These are phyloP conservation scores for Termitomyces sp. DNA, from an alignment of 768 basidiomycete genomes.

Conservation along the genomic window DNA sequence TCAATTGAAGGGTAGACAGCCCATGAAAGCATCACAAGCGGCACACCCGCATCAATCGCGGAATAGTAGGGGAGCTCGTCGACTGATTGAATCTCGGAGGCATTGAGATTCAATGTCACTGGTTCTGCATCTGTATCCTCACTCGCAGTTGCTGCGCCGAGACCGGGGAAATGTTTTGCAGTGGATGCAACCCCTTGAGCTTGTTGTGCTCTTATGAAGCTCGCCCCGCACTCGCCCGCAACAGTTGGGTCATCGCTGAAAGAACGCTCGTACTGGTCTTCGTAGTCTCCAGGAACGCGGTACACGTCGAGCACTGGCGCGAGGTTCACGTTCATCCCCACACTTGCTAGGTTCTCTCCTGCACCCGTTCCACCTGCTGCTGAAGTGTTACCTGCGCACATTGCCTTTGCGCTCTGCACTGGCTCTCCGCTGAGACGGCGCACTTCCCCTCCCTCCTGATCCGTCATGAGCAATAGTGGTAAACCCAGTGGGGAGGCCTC, in stretches of 20 bases:
- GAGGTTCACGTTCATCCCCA: slow-evolving; percentile 15
- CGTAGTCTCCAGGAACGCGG: slow-evolving; percentile 12
- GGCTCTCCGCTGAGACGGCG: slow-evolving; percentile 13
- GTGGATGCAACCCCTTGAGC: slow-evolving; percentile 10
- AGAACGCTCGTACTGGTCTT: slow-evolving; percentile 12
- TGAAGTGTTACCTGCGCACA: slow-evolving; percentile 9
- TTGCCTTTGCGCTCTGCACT: slow-evolving; percentile 11
- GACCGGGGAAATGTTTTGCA: slow-evolving; percentile 15
- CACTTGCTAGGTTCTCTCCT: slow-evolving; percentile 9
- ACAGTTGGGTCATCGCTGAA: slow-evolving; percentile 10
- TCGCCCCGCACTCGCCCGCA: slow-evolving; percentile 7
- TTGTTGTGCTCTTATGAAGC: slow-evolving; percentile 11
- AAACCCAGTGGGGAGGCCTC: slow-evolving; percentile 7
- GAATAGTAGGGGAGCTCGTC: slow-evolving; percentile 12
- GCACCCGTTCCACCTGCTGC: slow-evolving; percentile 7
- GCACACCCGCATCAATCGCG: slow-evolving; percentile 9
- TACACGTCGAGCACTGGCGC: slow-evolving; percentile 15
- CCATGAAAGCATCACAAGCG: slow-evolving; percentile 15
- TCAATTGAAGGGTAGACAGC: slow-evolving; percentile 11
- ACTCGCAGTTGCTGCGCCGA: slow-evolving; percentile 8
- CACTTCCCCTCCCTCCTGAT: slow-evolving; percentile 15
- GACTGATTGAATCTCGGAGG: slow-evolving; percentile 7
- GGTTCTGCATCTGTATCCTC: slow-evolving; percentile 8
- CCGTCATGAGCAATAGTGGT: slow-evolving; percentile 14
- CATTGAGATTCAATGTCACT: slow-evolving; percentile 9